Base-by-base conservation (phyloP, 495 filamentous ascomycete genomes). In the Cudoniella acicularis region DNA sequence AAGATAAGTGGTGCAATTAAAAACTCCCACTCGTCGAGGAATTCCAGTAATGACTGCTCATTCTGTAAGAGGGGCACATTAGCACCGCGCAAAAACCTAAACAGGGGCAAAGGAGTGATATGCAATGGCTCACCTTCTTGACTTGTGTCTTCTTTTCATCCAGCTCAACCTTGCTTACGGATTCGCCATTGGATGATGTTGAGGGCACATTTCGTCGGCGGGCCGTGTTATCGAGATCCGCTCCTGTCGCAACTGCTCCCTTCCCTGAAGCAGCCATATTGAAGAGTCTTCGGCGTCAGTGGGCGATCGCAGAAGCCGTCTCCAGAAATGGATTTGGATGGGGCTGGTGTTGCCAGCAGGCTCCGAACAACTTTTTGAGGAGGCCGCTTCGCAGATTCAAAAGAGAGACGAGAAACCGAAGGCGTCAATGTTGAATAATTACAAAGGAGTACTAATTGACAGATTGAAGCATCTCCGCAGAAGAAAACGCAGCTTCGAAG, bases 1-100 rank as follows among this genome's bases (percentile, higher is more conserved):
- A 98, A 91, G 62, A 98, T 69, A 54, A 96, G 69, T 40, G 95
- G 94, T 30, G 89, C 91, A 71, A 96, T 83, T 55, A 98, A 72
- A 72, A 86, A 89, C 70, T 98, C 94, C 81, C 86, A 92, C 66
- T 86, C 77, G 69, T 88, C 85, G 49, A 96, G 80, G 50, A 83
- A 76, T 49, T 85, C 70, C 45, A 91, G 73, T 56, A 87, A 41
- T n/a, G 77, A 77, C 49, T 78, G 75, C 55, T 70, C 65, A 26
- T 25, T 52, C 48, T 54, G 55, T 60, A 53, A 26, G n/a, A 13
- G 17, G 23, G 53, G 46, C 21, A 8, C 21, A 25, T 50, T 50
- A 50, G 48, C 23, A 50, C 22, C n/a, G 6, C 11, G 8, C 3
- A 26, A 24, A 8, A 17, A 47, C 4, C 17, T 47, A n/a, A 4